Conservation (phyloP, 1,139 yeast genomes). For the Hyphopichia buzzinii region DNA sequence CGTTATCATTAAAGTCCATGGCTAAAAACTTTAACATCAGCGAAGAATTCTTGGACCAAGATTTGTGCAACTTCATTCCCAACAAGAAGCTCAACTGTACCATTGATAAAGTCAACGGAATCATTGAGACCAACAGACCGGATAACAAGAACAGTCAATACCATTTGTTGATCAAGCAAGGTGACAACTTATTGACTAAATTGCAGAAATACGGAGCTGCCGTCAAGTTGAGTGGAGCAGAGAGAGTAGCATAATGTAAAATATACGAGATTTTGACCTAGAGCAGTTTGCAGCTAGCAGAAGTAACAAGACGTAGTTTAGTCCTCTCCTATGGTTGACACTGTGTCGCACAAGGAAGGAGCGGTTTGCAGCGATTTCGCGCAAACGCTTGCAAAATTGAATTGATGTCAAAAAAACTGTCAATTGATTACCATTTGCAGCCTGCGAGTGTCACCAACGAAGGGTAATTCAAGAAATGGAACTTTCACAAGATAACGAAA, state of each 20-base stretch:
- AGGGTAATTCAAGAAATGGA: too few relatives aligned
- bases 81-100: conserved; percentile 92
- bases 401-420: too few relatives aligned
- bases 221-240: conserved; percentile 91
- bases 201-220: conserved; percentile 97
- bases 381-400: too few relatives aligned
- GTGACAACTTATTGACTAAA: conserved; percentile 89
- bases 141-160: conserved; percentile 95
- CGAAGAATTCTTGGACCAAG: conserved; percentile 77
- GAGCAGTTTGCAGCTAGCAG: too few relatives aligned
- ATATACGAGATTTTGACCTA: too few relatives aligned
- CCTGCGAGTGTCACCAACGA: too few relatives aligned
- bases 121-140: conserved; percentile 92
- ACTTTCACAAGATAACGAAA: too few relatives aligned
- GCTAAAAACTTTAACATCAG: conserved; percentile 89
- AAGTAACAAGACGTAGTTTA: too few relatives aligned
- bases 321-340: too few relatives aligned
- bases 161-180: conserved; percentile 83
- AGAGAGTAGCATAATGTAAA: conserved; percentile 42
- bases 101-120: conserved; percentile 93
- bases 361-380: too few relatives aligned
- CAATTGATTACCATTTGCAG: too few relatives aligned
- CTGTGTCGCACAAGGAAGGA: too few relatives aligned
- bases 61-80: conserved; percentile 87
- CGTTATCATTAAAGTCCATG: conserved; percentile 87